These are phyloP conservation scores for Nothopassalora personata DNA, from an alignment of 2,329 filamentous ascomycete genomes.

Conservation along the genomic window DNA sequence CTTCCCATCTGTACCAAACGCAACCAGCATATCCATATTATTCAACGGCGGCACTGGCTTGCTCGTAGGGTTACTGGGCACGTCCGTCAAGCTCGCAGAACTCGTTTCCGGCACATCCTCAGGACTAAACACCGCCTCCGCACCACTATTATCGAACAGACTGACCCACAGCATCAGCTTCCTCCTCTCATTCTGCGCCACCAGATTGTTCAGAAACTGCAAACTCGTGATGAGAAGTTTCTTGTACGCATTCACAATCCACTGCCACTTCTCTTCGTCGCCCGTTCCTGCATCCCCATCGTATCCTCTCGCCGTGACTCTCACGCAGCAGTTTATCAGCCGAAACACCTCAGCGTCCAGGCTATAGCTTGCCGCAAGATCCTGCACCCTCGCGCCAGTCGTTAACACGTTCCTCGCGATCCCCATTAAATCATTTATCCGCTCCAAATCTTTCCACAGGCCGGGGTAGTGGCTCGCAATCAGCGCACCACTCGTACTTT, in stretches of 20 bases:
- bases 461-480: conserved; percentile 56
- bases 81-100: conserved; percentile 24
- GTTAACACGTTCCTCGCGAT: conserved; percentile 59
- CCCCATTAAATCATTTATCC: conserved; percentile 57
- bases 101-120: conserved; percentile 27
- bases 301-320: conserved; percentile 59
- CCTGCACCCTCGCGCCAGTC: conserved; percentile 56
- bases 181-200: conserved; percentile 59
- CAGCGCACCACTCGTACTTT: conserved; percentile 54
- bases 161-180: conserved; percentile 62
- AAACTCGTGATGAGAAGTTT: conserved; percentile 60
- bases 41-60: conserved; percentile 24
- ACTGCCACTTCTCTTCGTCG: conserved; percentile 61
- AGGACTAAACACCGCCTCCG: conserved; percentile 27
- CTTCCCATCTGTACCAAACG: conserved; percentile 25
- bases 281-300: conserved; percentile 58
- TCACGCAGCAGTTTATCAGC: conserved; percentile 58
- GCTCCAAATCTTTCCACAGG: conserved; percentile 57
- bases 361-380: conserved; percentile 55
- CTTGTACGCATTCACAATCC: conserved; percentile 61
- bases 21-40: conserved; percentile 26
- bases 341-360: conserved; percentile 59
- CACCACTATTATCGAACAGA: conserved; percentile 49
- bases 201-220: conserved; percentile 63
- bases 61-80: conserved; percentile 26